Percentiles rank a stretch among this genome's conserved stretches.
These are phyloP conservation scores for Coniochaeta pulveracea DNA, from an alignment of 2,329 filamentous ascomycete species.

Conservation along the genomic window DNA sequence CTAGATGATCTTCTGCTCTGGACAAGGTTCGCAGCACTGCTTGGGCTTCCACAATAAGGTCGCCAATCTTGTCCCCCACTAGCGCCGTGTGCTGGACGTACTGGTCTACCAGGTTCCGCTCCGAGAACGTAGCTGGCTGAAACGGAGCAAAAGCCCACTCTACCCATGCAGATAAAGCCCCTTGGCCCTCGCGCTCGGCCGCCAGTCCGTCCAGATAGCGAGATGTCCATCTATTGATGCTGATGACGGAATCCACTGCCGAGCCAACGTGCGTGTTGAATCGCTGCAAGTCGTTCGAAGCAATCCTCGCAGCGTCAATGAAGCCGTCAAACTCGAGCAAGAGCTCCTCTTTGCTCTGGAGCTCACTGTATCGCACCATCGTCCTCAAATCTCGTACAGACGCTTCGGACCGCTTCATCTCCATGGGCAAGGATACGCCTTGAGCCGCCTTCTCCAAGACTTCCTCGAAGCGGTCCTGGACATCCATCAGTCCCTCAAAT, in stretches of 20 bases:
- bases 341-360: slow-evolving; percentile 59
- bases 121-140: slow-evolving; percentile 45
- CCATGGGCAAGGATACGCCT: slow-evolving; percentile 57
- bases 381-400: slow-evolving; percentile 65
- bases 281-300: slow-evolving; percentile 54
- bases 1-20: slow-evolving; percentile 58
- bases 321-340: slow-evolving; percentile 68
- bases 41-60: slow-evolving; percentile 60
- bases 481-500: slow-evolving; percentile 64
- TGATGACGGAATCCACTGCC: slow-evolving; percentile 63
- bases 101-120: slow-evolving; percentile 55
- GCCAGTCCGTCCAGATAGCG: slow-evolving; percentile 55
- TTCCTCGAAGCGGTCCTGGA: slow-evolving; percentile 67
- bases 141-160: slow-evolving; percentile 50
- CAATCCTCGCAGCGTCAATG: slow-evolving; percentile 54
- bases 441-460: slow-evolving; percentile 58
- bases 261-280: slow-evolving; percentile 70
- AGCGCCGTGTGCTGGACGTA: slow-evolving; percentile 63
- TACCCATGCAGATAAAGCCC: slow-evolving; percentile 24
- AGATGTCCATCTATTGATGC: slow-evolving; percentile 66
- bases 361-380: slow-evolving; percentile 57
- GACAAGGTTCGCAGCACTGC: slow-evolving; percentile 54
- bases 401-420: slow-evolving; percentile 69
- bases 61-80: slow-evolving; percentile 57
- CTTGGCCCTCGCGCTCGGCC: slow-evolving; percentile 15